Percentiles rank a stretch among this genome's conserved stretches.
Conservation (phyloP, 1,284 basidiomycete species). For the Marasmius sp. region DNA sequence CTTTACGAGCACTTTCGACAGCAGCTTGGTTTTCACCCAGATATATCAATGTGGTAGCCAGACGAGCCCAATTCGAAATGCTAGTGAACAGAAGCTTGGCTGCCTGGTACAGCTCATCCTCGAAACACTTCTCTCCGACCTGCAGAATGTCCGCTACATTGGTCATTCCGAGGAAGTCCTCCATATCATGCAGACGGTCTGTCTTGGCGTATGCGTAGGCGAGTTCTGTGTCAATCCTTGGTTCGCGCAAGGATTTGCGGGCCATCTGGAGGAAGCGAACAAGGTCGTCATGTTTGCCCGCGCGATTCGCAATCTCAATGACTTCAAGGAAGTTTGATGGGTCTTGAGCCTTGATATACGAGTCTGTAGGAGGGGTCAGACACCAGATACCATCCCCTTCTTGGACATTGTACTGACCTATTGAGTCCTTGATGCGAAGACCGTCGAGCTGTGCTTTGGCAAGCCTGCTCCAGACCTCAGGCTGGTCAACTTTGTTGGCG, state of each 20-base stretch:
- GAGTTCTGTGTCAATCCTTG: constrained; percentile 96
- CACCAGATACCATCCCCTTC: background rate
- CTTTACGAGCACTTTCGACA: constrained; percentile 97
- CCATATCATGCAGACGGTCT: constrained; percentile 97
- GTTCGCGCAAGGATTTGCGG: constrained; percentile 96
- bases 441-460: constrained; percentile 99
- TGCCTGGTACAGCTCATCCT: constrained; percentile 97
- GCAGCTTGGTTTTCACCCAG: constrained; percentile 97
- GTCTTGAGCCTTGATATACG: constrained; percentile 98
- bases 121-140: constrained; percentile 99
- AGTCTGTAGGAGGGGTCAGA: constrained; percentile 56
- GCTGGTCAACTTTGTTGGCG: constrained; percentile 95
- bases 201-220: constrained; percentile 98
- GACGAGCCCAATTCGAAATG: constrained; percentile 97
- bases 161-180: constrained; percentile 98
- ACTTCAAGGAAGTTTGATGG: constrained; percentile 95
- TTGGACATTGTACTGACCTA: constrained; percentile 55
- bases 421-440: constrained; percentile 96
- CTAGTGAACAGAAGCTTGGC: constrained; percentile 94
- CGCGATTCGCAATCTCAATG: constrained; percentile 94
- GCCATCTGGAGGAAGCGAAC: constrained; percentile 99
- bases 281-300: constrained; percentile 98
- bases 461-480: constrained; percentile 95
- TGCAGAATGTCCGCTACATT: constrained; percentile 97
- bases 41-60: constrained; percentile 98